Conservation (phyloP, 768 basidiomycete genomes). For the Xerocomellus chrysenteron region DNA sequence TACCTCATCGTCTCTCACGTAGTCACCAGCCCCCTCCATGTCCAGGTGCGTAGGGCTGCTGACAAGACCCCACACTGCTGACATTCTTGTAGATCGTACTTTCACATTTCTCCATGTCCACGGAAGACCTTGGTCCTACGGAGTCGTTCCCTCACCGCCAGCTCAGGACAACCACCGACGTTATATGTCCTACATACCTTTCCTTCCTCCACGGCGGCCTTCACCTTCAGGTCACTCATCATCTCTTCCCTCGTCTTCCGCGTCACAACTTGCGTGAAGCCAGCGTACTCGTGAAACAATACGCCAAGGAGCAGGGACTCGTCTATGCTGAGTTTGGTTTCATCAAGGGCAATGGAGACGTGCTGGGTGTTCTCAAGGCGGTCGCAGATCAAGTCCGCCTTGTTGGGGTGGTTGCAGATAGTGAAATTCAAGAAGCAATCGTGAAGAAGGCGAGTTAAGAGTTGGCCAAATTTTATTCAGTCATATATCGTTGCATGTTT, state of each 20-base stretch:
- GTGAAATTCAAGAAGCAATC: slow-evolving; percentile 66
- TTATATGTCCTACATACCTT: slow-evolving; percentile 79
- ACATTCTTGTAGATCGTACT: slow-evolving; percentile 71
- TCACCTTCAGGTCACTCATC: slow-evolving; percentile 96
- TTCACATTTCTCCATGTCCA: slow-evolving; percentile 96
- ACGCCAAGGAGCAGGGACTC: slow-evolving; percentile 80
- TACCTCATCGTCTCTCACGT: slow-evolving; percentile 86
- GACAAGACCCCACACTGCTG: not conserved
- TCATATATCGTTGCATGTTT: not conserved
- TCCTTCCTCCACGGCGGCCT: slow-evolving; percentile 96
- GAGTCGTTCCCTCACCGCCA: slow-evolving; percentile 95
- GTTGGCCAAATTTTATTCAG: not conserved
- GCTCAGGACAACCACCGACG: slow-evolving; percentile 95
- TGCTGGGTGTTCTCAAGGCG: slow-evolving; percentile 73
- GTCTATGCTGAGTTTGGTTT: slow-evolving; percentile 93
- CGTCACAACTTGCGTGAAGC: slow-evolving; percentile 89
- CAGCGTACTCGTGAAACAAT: slow-evolving; percentile 81
- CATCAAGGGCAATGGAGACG: slow-evolving; percentile 79
- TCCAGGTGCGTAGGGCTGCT: slow-evolving; percentile 63
- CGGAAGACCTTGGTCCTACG: slow-evolving; percentile 81
- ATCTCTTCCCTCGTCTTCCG: slow-evolving; percentile 93
- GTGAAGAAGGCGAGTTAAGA: slow-evolving; percentile 40
- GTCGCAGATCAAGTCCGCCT: slow-evolving; percentile 90
- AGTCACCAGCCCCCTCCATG: slow-evolving; percentile 86
- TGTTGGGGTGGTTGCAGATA: slow-evolving; percentile 76